phyloP scores from a whole-genome alignment of 202 grass and related monocot species.

The Digitaria exilis region DNA sequence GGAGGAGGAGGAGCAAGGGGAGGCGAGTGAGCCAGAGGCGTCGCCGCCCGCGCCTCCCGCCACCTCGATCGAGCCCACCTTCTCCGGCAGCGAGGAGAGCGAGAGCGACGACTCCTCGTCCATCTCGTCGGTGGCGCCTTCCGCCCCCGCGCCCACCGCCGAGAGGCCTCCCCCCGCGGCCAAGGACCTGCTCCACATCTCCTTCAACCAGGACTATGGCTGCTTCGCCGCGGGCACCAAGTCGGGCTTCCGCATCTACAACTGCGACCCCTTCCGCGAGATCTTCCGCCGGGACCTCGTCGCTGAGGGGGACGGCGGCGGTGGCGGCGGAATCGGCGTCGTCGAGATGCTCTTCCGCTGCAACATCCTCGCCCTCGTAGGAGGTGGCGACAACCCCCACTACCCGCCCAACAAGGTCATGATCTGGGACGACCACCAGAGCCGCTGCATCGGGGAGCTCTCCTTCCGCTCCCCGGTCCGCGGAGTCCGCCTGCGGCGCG shows the following conservation, averaged over 20 bases:
- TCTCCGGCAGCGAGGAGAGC: slow-evolving; percentile 41
- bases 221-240: slow-evolving; percentile 86
- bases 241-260: slow-evolving; percentile 92
- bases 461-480: slow-evolving; percentile 91
- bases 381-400: slow-evolving; percentile 69
- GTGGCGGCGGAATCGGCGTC: slow-evolving; percentile 70
- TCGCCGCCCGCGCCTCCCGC: neutral
- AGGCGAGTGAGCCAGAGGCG: neutral
- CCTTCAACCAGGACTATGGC: slow-evolving; percentile 97
- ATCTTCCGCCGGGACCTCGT: slow-evolving; percentile 84
- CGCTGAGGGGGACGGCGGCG: slow-evolving; percentile 45
- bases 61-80: slow-evolving; percentile 50
- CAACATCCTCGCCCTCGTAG: slow-evolving; percentile 92
- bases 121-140: slow-evolving; percentile 5
- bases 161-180: slow-evolving; percentile 28
- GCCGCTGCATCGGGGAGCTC: slow-evolving; percentile 96
- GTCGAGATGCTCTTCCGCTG: slow-evolving; percentile 99
- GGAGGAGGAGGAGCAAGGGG: neutral
- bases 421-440: slow-evolving; percentile 99
- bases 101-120: slow-evolving; percentile 26
- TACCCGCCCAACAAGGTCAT: slow-evolving; percentile 93
- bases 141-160: neutral
- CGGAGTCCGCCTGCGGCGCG: slow-evolving; percentile 79
- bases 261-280: slow-evolving; percentile 95
- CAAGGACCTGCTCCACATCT: slow-evolving; percentile 73